Evolutionary conservation across 176 grass and related monocot genomes (phyloP), one percentile per base, ranked within the genome.

Genomic region (Alloteropsis semialata): DNA sequence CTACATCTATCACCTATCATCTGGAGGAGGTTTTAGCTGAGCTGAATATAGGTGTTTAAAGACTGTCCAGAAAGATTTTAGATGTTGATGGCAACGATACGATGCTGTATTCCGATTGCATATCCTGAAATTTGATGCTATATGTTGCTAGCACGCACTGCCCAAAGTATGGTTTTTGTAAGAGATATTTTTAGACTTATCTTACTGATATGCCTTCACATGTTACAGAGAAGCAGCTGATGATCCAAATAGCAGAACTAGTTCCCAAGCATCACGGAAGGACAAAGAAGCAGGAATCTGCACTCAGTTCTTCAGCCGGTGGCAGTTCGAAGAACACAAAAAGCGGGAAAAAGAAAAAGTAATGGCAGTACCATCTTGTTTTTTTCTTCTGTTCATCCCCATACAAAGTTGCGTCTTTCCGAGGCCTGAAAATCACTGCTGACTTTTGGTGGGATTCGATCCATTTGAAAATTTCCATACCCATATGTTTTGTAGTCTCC

Each of bases 201-300:
- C 42, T 27, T 83, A 79, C 38, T 90, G 79, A 83, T 49, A 67
- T 16, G 18, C 9, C 24, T 67, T 54, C 17, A 37, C 39, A 71
- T 67, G 19, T 80, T 84, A 61, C 89, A 95, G 96, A 92, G 83
- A 98, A 98, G 71, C 87, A 92, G 58, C 81, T 98, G 65, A 88
- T 95, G 96, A 72, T 95, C 76, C 87, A 87, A 85, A 64, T 98
- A 64, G 92, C 92, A 63, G 96, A 90, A 84, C 75, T 98, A 64
- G 89, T 98, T 72, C 96, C 96, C 41, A 95, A 95, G 84, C 92
- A 98, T 78, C 92, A 90, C 69, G 96, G 92, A 66, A 98, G 92
- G 84, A 91, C 79, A 10, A 93, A 95, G 82, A 98, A 98, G 77
- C 92, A 91, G 87, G 96, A 98, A 55, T 33, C 81, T 14, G 84